phyloP scores from a whole-genome alignment of 768 basidiomycete genomes.

The Russula abietina region DNA sequence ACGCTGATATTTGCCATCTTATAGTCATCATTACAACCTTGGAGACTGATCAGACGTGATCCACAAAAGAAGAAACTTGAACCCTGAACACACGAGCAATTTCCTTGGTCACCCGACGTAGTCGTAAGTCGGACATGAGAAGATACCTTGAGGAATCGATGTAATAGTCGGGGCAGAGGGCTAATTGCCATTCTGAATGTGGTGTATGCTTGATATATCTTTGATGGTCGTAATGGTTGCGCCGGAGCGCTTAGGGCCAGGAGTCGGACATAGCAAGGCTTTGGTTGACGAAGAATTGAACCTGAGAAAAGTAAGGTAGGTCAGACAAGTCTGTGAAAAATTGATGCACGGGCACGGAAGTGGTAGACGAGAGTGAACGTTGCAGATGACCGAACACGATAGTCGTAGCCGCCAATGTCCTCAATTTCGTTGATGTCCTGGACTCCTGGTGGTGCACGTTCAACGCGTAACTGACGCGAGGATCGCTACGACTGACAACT shows the following conservation, averaged over 20 bases:
- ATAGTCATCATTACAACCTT: slow-evolving; percentile 86
- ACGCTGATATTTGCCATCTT: slow-evolving; percentile 79
- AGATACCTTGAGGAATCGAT: not conserved
- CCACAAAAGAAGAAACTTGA: not conserved
- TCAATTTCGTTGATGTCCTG: too few species aligned
- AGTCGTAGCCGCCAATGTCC: too few species aligned
- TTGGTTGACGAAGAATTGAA: not conserved
- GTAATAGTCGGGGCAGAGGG: not conserved
- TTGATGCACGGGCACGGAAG: not conserved
- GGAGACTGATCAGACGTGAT: slow-evolving; percentile 8
- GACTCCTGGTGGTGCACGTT: too few species aligned
- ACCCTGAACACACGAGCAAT: slow-evolving; percentile 56
- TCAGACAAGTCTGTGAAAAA: not conserved
- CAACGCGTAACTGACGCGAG: too few species aligned
- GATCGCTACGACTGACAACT: too few species aligned
- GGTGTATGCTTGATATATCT: not conserved
- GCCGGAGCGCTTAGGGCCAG: not conserved
- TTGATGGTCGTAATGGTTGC: not conserved
- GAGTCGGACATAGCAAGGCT: not conserved
- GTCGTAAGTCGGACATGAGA: slow-evolving; percentile 53
- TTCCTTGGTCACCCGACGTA: slow-evolving; percentile 89
- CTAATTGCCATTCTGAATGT: not conserved
- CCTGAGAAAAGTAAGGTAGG: not conserved
- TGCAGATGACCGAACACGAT: not conserved
- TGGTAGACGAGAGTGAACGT: not conserved